phyloP scores from a whole-genome alignment of 306 rosid genomes.

The Heteromeles arbutifolia region DNA sequence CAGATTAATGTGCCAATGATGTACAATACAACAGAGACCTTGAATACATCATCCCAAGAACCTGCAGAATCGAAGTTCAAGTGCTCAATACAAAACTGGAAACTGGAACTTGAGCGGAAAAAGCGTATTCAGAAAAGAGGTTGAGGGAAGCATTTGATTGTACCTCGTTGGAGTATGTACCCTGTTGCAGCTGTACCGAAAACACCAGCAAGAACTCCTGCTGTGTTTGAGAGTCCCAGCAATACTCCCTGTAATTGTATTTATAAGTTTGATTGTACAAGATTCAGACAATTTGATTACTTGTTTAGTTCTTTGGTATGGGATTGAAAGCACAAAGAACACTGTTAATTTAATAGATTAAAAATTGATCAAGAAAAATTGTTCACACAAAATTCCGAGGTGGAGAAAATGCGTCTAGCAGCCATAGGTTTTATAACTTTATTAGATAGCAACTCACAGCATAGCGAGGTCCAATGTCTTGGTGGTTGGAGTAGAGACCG shows the following conservation, averaged over 20 bases:
- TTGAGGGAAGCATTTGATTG: neutral
- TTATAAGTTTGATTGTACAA: neutral
- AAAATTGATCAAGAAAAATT: neutral
- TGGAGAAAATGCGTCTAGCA: neutral
- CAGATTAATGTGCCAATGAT: constrained; percentile 73
- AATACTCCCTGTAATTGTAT: constrained; percentile 67
- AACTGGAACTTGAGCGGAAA: neutral
- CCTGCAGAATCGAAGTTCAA: constrained; percentile 34
- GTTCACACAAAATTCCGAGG: neutral
- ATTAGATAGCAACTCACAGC: constrained; percentile 55
- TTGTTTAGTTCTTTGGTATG: neutral
- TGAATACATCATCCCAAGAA: constrained; percentile 92
- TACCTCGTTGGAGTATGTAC: constrained; percentile 86
- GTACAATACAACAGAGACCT: constrained; percentile 75
- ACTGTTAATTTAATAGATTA: neutral
- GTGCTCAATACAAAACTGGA: neutral
- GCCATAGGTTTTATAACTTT: neutral
- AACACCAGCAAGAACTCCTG: constrained; percentile 95
- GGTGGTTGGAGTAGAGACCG: constrained; percentile 89
- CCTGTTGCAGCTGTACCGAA: constrained; percentile 97
- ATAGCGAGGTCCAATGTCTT: constrained; percentile 94
- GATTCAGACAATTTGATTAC: neutral
- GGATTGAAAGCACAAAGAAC: neutral
- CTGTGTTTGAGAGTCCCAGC: constrained; percentile 86
- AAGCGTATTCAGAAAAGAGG: neutral